Conservation (phyloP, 179 eudicot genomes). For the Actinidia chinensis region DNA sequence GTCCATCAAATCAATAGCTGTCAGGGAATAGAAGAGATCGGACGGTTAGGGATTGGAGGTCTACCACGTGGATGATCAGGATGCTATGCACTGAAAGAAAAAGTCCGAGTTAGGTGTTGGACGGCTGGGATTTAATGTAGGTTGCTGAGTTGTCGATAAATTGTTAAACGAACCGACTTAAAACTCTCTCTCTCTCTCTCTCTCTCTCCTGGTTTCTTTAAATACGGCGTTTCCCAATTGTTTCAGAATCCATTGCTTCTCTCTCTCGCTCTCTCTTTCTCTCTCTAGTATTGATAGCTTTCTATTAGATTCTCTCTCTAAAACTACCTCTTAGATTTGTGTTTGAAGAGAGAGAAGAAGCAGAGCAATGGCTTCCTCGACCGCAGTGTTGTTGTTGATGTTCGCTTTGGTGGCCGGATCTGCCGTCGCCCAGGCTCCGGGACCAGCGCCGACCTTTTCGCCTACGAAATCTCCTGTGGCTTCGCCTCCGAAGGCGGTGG, state of each 20-base stretch:
- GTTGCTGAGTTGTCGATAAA: neutral
- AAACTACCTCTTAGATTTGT: neutral
- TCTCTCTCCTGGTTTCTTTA: neutral
- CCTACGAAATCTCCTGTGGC: slow-evolving; percentile 29
- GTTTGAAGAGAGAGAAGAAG: neutral
- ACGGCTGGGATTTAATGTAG: neutral
- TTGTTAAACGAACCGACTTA: neutral
- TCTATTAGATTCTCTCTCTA: neutral
- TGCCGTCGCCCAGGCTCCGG: slow-evolving; percentile 49
- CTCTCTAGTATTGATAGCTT: neutral
- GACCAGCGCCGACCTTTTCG: slow-evolving; percentile 39
- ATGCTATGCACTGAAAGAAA: neutral
- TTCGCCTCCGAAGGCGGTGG: slow-evolving; percentile 28
- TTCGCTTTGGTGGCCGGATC: slow-evolving; percentile 46
- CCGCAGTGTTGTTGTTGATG: slow-evolving; percentile 18
- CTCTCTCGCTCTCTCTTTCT: neutral
- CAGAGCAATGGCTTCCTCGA: slow-evolving; percentile 42
- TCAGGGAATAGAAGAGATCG: neutral
- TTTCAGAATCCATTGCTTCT: neutral
- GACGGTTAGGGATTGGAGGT: neutral
- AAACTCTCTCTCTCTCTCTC: neutral
- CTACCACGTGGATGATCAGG: neutral
- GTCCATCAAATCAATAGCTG: neutral
- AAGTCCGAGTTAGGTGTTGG: neutral
- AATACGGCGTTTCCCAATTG: neutral